Percentiles rank a stretch among this genome's conserved stretches.
These are phyloP conservation scores for Stereum hirsutum DNA, from an alignment of 1,284 basidiomycete species.

Conservation along the genomic window DNA sequence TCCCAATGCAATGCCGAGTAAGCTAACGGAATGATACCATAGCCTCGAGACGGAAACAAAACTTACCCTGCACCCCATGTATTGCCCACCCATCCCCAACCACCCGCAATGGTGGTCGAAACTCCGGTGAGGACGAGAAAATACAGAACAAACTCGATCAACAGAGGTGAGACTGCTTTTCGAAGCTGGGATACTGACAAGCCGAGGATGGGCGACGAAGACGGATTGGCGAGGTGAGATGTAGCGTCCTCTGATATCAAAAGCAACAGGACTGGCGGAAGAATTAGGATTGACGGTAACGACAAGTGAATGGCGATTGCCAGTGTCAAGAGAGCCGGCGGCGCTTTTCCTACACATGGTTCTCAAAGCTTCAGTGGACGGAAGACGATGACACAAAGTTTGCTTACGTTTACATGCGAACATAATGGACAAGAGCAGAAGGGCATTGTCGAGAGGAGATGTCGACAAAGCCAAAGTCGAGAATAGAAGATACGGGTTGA, in stretches of 20 bases:
- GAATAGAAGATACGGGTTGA: constrained; percentile 83
- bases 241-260: constrained; percentile 47
- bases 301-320: constrained; percentile 68
- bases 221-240: constrained; percentile 57
- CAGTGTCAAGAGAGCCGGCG: constrained; percentile 51
- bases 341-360: constrained; percentile 29
- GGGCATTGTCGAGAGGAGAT: constrained; percentile 68
- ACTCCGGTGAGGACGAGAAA: constrained; percentile 34
- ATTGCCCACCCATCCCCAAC: constrained; percentile 58
- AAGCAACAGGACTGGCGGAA: constrained; percentile 63
- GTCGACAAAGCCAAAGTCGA: constrained; percentile 78
- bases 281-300: constrained; percentile 59
- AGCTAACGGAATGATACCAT: neutral
- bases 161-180: constrained; percentile 27
- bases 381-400: neutral
- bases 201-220: constrained; percentile 29
- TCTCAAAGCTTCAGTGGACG: neutral
- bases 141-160: constrained; percentile 44
- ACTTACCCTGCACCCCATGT: constrained; percentile 84
- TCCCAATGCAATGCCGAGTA: constrained; percentile 1
- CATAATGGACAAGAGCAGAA: constrained; percentile 61
- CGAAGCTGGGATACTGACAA: constrained; percentile 26
- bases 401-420: constrained; percentile 59
- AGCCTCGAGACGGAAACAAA: neutral
- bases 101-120: constrained; percentile 47